phyloP scores from a whole-genome alignment of 2,329 filamentous ascomycete genomes.

The Hypoxylon sp. region DNA sequence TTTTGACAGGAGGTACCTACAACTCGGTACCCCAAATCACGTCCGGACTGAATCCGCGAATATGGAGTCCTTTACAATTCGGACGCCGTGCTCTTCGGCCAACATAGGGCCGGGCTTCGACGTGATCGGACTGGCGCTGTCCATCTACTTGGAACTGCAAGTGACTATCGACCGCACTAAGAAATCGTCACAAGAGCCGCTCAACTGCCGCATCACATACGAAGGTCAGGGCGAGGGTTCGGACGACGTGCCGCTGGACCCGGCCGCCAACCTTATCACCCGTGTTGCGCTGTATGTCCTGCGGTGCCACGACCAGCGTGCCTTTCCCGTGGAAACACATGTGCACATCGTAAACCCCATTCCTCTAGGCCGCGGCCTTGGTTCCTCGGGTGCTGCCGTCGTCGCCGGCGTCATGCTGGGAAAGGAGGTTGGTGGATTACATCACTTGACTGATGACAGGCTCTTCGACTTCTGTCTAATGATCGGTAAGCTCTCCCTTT shows the following conservation, averaged over 20 bases:
- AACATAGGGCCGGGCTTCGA: conserved; percentile 99
- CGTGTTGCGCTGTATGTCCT: conserved; percentile 95
- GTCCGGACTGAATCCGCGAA: conserved; percentile 7
- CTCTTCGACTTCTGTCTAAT: conserved; percentile 97
- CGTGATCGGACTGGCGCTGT: conserved; percentile 94
- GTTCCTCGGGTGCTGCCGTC: conserved; percentile 95
- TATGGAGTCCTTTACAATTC: conserved; percentile 77
- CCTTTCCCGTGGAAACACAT: conserved; percentile 87
- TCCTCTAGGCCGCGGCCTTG: conserved; percentile 89
- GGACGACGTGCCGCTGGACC: conserved; percentile 83
- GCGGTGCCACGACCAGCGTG: conserved; percentile 87
- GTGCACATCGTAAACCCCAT: conserved; percentile 98
- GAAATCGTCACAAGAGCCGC: conserved; percentile 69
- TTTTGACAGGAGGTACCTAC: conserved; percentile 1
- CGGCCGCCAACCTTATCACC: conserved; percentile 92
- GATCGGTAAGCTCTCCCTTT: conserved; percentile 74
- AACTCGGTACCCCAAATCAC: conserved; percentile 2
- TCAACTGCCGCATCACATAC: conserved; percentile 93
- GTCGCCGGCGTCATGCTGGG: conserved; percentile 95
- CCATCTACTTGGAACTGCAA: conserved; percentile 90
- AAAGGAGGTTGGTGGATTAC: conserved; percentile 87
- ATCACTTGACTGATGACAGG: conserved; percentile 80
- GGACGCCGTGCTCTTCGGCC: conserved; percentile 92
- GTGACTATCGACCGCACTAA: conserved; percentile 79
- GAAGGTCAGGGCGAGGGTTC: conserved; percentile 82